Evolutionary conservation across 2,329 filamentous ascomycete genomes (phyloP).

Genomic region (Trichophyton mentagrophytes): DNA sequence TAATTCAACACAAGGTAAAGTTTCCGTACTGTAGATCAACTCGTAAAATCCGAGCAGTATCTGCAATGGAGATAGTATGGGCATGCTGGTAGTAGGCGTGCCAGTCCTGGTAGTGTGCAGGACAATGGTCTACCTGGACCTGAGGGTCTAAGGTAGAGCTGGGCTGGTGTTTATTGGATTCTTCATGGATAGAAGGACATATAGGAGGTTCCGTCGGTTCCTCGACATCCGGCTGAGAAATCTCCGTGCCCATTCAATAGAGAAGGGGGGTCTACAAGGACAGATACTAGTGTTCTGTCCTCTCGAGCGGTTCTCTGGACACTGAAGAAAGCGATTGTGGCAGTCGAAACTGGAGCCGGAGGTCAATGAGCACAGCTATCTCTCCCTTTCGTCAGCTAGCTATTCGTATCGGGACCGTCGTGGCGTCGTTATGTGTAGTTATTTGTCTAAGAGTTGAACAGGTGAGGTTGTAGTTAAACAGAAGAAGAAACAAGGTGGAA

Average conservation of each 20-base stretch:
- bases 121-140: slow-evolving; percentile 3
- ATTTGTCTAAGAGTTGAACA: neutral
- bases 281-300: slow-evolving; percentile 3
- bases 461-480: neutral
- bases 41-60: slow-evolving; percentile 15
- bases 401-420: neutral
- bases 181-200: slow-evolving; percentile 21
- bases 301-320: neutral
- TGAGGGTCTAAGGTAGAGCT: slow-evolving; percentile 15
- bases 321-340: neutral
- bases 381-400: neutral
- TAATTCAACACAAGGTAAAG: neutral
- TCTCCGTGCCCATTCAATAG: slow-evolving; percentile 32
- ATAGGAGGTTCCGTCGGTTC: slow-evolving; percentile 31
- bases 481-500: neutral
- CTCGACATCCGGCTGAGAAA: slow-evolving; percentile 27
- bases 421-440: neutral
- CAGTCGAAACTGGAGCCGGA: neutral
- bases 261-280: slow-evolving; percentile 6
- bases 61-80: slow-evolving; percentile 16
- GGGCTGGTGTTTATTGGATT: slow-evolving; percentile 14
- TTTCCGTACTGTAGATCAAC: slow-evolving; percentile 18
- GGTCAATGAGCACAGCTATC: neutral
- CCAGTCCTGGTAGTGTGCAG: slow-evolving; percentile 6
- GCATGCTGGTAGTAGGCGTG: slow-evolving; percentile 15